Percentiles rank a stretch among this genome's conserved stretches.
Evolutionary conservation across 2,329 filamentous ascomycete genomes (phyloP).

Genomic region (Periconia sp.): DNA sequence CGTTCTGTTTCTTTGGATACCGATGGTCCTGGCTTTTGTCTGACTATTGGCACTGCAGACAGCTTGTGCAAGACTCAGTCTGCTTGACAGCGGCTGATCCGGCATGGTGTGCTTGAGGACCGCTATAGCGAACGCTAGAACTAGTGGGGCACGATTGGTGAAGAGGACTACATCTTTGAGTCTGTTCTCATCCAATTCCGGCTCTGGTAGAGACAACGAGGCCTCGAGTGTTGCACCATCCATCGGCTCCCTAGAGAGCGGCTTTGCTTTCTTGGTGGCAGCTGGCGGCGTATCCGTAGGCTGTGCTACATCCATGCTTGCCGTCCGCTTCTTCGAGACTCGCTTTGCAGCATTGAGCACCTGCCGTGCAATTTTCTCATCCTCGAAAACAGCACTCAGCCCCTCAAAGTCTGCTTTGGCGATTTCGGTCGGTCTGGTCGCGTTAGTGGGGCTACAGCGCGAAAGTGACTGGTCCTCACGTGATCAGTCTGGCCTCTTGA

Average conservation of each 20-base stretch:
- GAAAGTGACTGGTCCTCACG: constrained; percentile 52
- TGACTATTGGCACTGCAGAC: constrained; percentile 82
- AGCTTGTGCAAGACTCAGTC: constrained; percentile 81
- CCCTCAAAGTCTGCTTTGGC: constrained; percentile 54
- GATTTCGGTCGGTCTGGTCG: constrained; percentile 52
- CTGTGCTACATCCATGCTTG: constrained; percentile 38
- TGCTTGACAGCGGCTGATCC: constrained; percentile 82
- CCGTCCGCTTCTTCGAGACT: constrained; percentile 61
- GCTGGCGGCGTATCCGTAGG: constrained; percentile 24
- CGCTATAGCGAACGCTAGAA: constrained; percentile 79
- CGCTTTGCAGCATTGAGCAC: constrained; percentile 64
- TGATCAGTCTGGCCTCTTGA: constrained; percentile 55
- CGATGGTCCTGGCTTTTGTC: constrained; percentile 76
- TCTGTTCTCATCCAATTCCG: constrained; percentile 62
- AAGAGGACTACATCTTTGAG: constrained; percentile 65
- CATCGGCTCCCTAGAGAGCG: constrained; percentile 33
- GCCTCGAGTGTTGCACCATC: constrained; percentile 66
- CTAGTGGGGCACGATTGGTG: constrained; percentile 82
- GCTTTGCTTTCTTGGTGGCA: constrained; percentile 44
- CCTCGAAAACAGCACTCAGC: constrained; percentile 53
- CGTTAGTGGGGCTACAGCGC: constrained; percentile 16
- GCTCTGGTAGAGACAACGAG: constrained; percentile 64
- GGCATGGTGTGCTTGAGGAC: constrained; percentile 82
- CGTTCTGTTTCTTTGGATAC: constrained; percentile 68
- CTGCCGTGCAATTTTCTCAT: constrained; percentile 63